These are phyloP conservation scores for Oenanthe javanica DNA, from an alignment of 140 eudicot genomes.

Conservation along the genomic window DNA sequence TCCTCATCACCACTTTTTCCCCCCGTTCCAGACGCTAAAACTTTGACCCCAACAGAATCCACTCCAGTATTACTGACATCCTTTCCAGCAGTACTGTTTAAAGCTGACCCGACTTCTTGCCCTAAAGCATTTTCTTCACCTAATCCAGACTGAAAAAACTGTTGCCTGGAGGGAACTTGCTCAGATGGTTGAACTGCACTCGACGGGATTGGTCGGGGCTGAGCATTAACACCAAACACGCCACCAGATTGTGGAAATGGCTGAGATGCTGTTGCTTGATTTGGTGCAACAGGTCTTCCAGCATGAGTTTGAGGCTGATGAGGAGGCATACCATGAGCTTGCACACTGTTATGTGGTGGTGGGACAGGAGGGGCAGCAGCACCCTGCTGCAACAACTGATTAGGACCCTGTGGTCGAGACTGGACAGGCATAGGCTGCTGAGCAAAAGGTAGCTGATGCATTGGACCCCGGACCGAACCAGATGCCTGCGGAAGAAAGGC, in stretches of 20 bases:
- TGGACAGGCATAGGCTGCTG: slow-evolving; percentile 57
- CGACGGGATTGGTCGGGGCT: slow-evolving; percentile 38
- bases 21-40: slow-evolving; percentile 29
- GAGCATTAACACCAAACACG: slow-evolving; percentile 34
- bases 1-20: slow-evolving; percentile 13
- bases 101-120: slow-evolving; percentile 39
- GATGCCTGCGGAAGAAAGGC: slow-evolving; percentile 37
- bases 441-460: slow-evolving; percentile 34
- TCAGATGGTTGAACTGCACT: slow-evolving; percentile 29
- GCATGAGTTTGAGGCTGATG: slow-evolving; percentile 41
- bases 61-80: slow-evolving; percentile 26
- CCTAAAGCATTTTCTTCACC: slow-evolving; percentile 31
- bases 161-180: slow-evolving; percentile 28
- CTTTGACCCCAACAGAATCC: slow-evolving; percentile 25
- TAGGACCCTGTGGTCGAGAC: slow-evolving; percentile 49
- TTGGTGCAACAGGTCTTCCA: slow-evolving; percentile 40
- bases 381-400: slow-evolving; percentile 44
- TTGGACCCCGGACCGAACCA: slow-evolving; percentile 31
- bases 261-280: slow-evolving; percentile 35
- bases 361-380: slow-evolving; percentile 30
- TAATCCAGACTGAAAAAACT: slow-evolving; percentile 26
- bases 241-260: slow-evolving; percentile 38
- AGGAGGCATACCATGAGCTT: slow-evolving; percentile 45
- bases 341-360: slow-evolving; percentile 27
- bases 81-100: slow-evolving; percentile 26